A percentile compares a stretch with the other conserved stretches of the same genome.
Conservation (phyloP, 1,139 yeast genomes). For the Wickerhamomyces sp. region DNA sequence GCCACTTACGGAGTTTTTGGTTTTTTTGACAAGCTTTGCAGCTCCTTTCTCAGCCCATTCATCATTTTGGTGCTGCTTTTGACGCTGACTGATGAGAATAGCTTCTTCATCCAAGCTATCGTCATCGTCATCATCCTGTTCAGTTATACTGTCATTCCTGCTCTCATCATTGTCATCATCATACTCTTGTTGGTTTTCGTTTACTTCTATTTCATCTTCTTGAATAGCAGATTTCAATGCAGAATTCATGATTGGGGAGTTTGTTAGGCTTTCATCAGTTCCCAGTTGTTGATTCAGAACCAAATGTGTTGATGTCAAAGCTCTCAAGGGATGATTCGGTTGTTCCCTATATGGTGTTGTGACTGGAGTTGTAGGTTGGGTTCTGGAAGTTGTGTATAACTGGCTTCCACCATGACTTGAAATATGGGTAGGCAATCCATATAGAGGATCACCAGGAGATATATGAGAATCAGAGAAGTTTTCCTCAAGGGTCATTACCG, state of each 20-base stretch:
- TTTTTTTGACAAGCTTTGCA: constrained; percentile 43
- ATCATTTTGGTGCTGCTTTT: constrained; percentile 1
- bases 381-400: constrained; percentile 2
- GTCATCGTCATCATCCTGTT: neutral
- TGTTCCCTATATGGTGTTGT: constrained; percentile 18
- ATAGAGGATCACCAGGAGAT: constrained; percentile 1
- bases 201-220: constrained; percentile 4
- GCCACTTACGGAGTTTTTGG: constrained; percentile 41
- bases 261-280: constrained; percentile 18
- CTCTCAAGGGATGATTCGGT: constrained; percentile 22
- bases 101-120: constrained; percentile 4
- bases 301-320: constrained; percentile 21
- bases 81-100: neutral
- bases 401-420: constrained; percentile 18
- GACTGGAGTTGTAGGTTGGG: constrained; percentile 23
- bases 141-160: neutral
- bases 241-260: constrained; percentile 9
- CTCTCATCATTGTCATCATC: constrained; percentile 1
- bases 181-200: neutral
- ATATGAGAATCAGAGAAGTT: constrained; percentile 6
- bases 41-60: constrained; percentile 39
- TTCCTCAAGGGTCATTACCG: constrained; percentile 18
- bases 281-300: constrained; percentile 20
- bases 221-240: constrained; percentile 3
- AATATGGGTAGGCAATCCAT: constrained; percentile 21